Conservation (phyloP, 345 rosid species). For the Aquilaria yunnanensis region DNA sequence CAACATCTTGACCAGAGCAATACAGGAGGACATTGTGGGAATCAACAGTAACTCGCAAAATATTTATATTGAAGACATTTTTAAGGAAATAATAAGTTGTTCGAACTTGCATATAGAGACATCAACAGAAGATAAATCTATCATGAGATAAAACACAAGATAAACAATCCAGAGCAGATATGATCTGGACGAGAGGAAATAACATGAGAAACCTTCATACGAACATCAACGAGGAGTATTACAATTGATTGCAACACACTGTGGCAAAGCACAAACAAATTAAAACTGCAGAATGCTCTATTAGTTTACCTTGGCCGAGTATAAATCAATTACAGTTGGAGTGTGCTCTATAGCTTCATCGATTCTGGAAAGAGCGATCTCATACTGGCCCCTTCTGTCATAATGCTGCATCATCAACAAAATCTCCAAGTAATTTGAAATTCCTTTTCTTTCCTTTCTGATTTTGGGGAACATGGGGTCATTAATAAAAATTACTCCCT, state of each 20-base stretch:
- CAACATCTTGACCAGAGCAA: background rate
- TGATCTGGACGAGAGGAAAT: background rate
- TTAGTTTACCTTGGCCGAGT: conserved; percentile 61
- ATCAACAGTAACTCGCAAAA: no score
- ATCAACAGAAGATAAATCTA: no score
- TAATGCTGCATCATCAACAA: conserved; percentile 67
- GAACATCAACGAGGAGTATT: background rate
- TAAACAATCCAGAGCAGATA: background rate
- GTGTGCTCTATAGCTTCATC: conserved; percentile 92
- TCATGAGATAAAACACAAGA: background rate
- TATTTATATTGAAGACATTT: no score
- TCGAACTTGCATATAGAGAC: no score
- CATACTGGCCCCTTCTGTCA: conserved; percentile 86
- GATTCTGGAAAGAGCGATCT: conserved; percentile 68
- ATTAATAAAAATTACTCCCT: no score
- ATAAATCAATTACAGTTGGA: conserved; percentile 96
- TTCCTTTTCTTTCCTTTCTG: no score
- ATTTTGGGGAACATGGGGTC: no score
- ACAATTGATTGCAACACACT: background rate
- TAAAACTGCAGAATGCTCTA: no score
- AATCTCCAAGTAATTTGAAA: conserved; percentile 1
- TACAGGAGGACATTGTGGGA: no score
- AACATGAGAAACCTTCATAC: conserved; percentile 3
- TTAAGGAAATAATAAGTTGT: no score
- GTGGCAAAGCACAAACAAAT: conserved; percentile 18